Conservation (phyloP, 1,139 yeast species). For the Hansenula anomala region DNA sequence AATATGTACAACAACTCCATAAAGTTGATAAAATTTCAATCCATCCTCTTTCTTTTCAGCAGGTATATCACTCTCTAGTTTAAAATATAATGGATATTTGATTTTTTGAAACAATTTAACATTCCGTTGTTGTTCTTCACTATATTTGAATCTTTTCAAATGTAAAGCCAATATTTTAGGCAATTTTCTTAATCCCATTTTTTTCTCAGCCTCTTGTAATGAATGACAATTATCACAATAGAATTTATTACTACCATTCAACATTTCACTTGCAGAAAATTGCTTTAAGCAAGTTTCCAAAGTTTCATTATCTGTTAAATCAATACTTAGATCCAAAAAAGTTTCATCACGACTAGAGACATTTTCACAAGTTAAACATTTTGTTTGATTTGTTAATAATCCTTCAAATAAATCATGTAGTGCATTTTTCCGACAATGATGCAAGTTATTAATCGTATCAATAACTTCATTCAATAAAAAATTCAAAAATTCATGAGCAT, state of each 20-base stretch:
- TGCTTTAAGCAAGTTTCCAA: conserved; percentile 72
- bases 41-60: conserved; percentile 23
- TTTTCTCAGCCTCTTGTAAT: conserved; percentile 89
- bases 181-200: conserved; percentile 74
- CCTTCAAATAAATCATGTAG: conserved; percentile 82
- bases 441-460: conserved; percentile 44
- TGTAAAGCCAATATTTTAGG: conserved; percentile 83
- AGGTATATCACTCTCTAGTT: conserved; percentile 73
- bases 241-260: conserved; percentile 85
- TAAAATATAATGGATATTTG: conserved; percentile 68
- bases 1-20: conserved; percentile 85
- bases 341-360: conserved; percentile 79
- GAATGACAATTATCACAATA: conserved; percentile 90
- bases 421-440: conserved; percentile 35
- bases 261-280: conserved; percentile 81
- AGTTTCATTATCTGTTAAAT: conserved; percentile 58
- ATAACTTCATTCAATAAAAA: conserved; percentile 78
- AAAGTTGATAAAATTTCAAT: conserved; percentile 66
- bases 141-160: conserved; percentile 86
- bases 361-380: conserved; percentile 88
- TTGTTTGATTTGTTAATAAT: conserved; percentile 76
- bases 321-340: conserved; percentile 82
- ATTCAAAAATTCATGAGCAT: conserved; percentile 94
- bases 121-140: conserved; percentile 75
- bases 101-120: conserved; percentile 85